These are phyloP conservation scores for Cyanophora paradoxa DNA, from an alignment of 78 protist species.

Conservation along the genomic window DNA sequence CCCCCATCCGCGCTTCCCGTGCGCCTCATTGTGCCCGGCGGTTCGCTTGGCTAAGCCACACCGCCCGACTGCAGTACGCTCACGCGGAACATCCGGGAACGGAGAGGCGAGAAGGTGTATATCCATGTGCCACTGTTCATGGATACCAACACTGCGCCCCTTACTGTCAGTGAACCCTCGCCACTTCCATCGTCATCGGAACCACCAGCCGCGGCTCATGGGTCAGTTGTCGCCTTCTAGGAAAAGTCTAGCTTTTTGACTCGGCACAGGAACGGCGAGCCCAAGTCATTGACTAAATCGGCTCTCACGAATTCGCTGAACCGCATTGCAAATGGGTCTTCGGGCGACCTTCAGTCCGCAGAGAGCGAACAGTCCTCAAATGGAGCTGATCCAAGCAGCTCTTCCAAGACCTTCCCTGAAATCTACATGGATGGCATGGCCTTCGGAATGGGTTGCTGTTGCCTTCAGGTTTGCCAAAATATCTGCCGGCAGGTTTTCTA, in stretches of 20 bases:
- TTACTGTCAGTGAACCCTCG: background rate
- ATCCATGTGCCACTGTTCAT: slow-evolving; percentile 77
- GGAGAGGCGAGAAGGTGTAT: slow-evolving; percentile 73
- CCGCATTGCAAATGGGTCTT: too few species aligned
- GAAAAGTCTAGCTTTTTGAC: background rate
- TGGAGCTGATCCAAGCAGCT: background rate
- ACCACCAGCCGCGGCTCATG: too few species aligned
- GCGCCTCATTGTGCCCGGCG: background rate
- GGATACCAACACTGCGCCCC: slow-evolving; percentile 61
- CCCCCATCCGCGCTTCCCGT: slow-evolving; percentile 74
- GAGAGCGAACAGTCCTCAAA: too few species aligned
- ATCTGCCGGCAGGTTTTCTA: too few species aligned
- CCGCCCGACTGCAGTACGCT: slow-evolving; percentile 60
- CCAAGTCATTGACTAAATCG: too few species aligned
- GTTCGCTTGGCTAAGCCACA: background rate
- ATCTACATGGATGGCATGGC: slow-evolving; percentile 96
- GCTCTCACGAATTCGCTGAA: too few species aligned
- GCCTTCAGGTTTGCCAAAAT: slow-evolving; percentile 86
- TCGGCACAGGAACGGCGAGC: background rate
- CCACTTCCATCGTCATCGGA: background rate
- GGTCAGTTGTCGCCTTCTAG: too few species aligned
- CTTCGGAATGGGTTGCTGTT: slow-evolving; percentile 96
- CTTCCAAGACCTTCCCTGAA: background rate
- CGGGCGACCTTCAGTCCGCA: background rate
- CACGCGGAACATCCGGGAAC: slow-evolving; percentile 75